phyloP scores from a whole-genome alignment of 352 stramenopile genomes.

The Pythium phragmitis region DNA sequence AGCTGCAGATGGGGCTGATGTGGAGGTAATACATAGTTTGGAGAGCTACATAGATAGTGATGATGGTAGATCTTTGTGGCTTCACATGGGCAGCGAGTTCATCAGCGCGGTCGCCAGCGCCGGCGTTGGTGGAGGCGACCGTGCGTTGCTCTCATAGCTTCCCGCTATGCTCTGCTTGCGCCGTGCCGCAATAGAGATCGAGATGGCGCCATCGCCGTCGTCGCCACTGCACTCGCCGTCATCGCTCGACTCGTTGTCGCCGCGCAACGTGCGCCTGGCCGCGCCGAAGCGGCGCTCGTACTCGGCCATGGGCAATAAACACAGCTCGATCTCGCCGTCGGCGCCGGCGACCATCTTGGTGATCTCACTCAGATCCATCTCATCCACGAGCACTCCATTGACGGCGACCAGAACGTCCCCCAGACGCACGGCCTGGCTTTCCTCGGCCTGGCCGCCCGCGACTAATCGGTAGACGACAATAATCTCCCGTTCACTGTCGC shows the following conservation, averaged over 20 bases:
- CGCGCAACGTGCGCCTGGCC: conserved; percentile 25
- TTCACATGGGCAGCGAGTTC: too few relatives aligned
- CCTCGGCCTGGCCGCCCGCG: conserved; percentile 57
- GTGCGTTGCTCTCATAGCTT: neutral
- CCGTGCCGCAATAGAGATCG: too few relatives aligned
- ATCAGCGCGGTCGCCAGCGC: neutral
- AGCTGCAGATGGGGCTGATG: neutral
- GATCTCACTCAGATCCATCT: conserved; percentile 76
- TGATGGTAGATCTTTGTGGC: too few relatives aligned
- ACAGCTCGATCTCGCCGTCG: conserved; percentile 77
- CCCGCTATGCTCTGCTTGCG: conserved; percentile 9
- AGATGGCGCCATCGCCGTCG: neutral
- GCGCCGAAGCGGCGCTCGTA: conserved; percentile 65
- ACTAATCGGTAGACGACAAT: conserved; percentile 62
- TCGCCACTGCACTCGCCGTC: conserved; percentile 12
- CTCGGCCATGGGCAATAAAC: conserved; percentile 73
- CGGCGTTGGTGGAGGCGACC: neutral
- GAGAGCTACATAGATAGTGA: too few relatives aligned
- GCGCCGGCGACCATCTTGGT: conserved; percentile 68
- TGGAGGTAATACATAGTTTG: too few relatives aligned
- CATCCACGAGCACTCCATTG: conserved; percentile 78
- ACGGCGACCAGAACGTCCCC: conserved; percentile 79
- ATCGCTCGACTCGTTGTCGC: conserved; percentile 18
- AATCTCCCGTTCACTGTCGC: conserved; percentile 44
- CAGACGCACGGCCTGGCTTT: conserved; percentile 53